phyloP scores from a whole-genome alignment of 768 basidiomycete genomes.

The Collybiopsis confluens region DNA sequence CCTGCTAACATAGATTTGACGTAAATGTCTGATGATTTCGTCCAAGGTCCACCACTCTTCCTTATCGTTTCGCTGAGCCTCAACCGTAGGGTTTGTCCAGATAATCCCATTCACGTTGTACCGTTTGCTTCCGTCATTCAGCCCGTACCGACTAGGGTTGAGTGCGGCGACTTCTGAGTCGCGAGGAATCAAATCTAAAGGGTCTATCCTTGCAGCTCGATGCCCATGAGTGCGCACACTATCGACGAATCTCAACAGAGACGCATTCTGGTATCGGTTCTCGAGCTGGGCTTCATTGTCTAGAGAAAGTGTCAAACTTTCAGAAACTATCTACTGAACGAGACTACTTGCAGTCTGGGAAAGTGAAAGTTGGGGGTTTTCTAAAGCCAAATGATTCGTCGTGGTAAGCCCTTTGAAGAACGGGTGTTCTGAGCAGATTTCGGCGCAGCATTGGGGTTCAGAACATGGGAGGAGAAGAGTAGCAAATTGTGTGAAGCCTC shows the following conservation, averaged over 20 bases:
- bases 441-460: neutral
- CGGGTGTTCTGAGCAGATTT: neutral
- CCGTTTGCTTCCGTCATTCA: slow-evolving; percentile 43
- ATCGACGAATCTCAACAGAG: slow-evolving; percentile 85
- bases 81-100: slow-evolving; percentile 56
- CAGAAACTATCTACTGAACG: neutral
- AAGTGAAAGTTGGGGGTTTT: slow-evolving; percentile 36
- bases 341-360: slow-evolving; percentile 45
- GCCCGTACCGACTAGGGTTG: slow-evolving; percentile 72
- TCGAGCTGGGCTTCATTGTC: slow-evolving; percentile 62
- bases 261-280: slow-evolving; percentile 69
- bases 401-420: slow-evolving; percentile 30
- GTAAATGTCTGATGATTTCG: slow-evolving; percentile 67
- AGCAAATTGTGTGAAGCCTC: neutral
- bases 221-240: slow-evolving; percentile 83
- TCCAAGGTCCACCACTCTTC: slow-evolving; percentile 62
- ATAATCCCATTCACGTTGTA: slow-evolving; percentile 81
- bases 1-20: slow-evolving; percentile 72
- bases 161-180: slow-evolving; percentile 75
- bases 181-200: slow-evolving; percentile 80
- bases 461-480: neutral
- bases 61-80: slow-evolving; percentile 18
- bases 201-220: slow-evolving; percentile 82
- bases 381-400: slow-evolving; percentile 55
- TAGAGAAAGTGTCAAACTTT: slow-evolving; percentile 19